A percentile compares a stretch with the other conserved stretches of the same genome.
phyloP scores from a whole-genome alignment of 225 moss, liverwort and hornwort genomes.

The Bryoerythrophyllum caledonicum region DNA sequence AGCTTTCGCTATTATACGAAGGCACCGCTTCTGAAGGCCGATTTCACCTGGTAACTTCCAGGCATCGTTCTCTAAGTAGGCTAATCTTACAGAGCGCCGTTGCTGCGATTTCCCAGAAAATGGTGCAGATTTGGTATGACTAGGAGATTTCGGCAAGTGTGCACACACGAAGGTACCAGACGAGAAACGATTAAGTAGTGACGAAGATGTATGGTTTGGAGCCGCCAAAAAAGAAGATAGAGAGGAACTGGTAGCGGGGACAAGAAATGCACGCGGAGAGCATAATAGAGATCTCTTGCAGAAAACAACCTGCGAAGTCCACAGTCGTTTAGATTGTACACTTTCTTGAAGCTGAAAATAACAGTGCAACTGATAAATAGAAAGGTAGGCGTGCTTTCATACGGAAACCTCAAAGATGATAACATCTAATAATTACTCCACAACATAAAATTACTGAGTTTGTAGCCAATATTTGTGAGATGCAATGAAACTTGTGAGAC shows the following conservation, averaged over 20 bases:
- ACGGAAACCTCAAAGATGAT: neutral
- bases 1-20: slow-evolving; percentile 64
- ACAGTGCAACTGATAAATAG: neutral
- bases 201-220: slow-evolving; percentile 18
- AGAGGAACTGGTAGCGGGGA: slow-evolving; percentile 27
- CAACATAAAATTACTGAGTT: neutral
- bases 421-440: neutral
- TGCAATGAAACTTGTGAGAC: neutral
- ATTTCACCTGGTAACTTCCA: slow-evolving; percentile 22
- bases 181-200: slow-evolving; percentile 23
- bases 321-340: neutral
- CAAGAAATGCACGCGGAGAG: slow-evolving; percentile 24
- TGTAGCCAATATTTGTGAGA: neutral
- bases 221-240: slow-evolving; percentile 18
- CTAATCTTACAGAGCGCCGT: slow-evolving; percentile 19
- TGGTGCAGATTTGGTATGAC: slow-evolving; percentile 3
- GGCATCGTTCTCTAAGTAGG: slow-evolving; percentile 20
- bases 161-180: slow-evolving; percentile 19
- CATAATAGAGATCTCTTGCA: slow-evolving; percentile 26
- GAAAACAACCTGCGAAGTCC: slow-evolving; percentile 19
- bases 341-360: neutral
- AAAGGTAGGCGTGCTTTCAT: neutral
- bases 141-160: slow-evolving; percentile 20
- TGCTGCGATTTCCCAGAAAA: slow-evolving; percentile 12
- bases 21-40: slow-evolving; percentile 23